phyloP scores from a whole-genome alignment of 768 basidiomycete genomes.

The Boletus rubescentipes region DNA sequence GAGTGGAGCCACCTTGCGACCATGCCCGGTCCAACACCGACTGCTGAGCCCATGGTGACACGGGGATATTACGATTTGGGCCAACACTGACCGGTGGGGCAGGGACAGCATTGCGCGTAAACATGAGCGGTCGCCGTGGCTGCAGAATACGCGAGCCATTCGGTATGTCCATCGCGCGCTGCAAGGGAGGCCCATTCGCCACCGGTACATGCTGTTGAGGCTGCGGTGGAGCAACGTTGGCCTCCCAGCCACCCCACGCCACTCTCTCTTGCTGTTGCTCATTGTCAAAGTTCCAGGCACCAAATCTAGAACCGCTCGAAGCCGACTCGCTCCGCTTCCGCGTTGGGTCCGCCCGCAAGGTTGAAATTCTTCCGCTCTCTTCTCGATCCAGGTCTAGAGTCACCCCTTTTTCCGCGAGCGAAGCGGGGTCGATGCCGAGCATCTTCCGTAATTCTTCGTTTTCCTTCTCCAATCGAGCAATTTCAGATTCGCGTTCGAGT shows the following conservation, averaged over 20 bases:
- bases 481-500: slow-evolving; percentile 83
- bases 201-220: slow-evolving; percentile 29
- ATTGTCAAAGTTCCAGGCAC: slow-evolving; percentile 31
- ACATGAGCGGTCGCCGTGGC: slow-evolving; percentile 59
- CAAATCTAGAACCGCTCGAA: slow-evolving; percentile 22
- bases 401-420: slow-evolving; percentile 52
- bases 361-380: slow-evolving; percentile 38
- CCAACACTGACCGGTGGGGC: slow-evolving; percentile 35
- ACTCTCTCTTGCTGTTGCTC: slow-evolving; percentile 27
- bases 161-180: slow-evolving; percentile 51
- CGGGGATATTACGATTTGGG: slow-evolving; percentile 39
- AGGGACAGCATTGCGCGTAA: slow-evolving; percentile 37
- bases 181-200: slow-evolving; percentile 35
- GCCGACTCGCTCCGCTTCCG: slow-evolving; percentile 30
- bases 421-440: slow-evolving; percentile 69
- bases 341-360: slow-evolving; percentile 17
- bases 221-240: slow-evolving; percentile 23
- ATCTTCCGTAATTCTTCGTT: slow-evolving; percentile 75
- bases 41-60: slow-evolving; percentile 41
- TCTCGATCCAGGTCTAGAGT: slow-evolving; percentile 47
- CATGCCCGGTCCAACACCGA: slow-evolving; percentile 44
- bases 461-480: slow-evolving; percentile 76
- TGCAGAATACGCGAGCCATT: slow-evolving; percentile 53
- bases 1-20: slow-evolving; percentile 37
- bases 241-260: slow-evolving; percentile 30